Percentiles rank a stretch among this genome's conserved stretches.
phyloP scores from a whole-genome alignment of 2,329 filamentous ascomycete genomes.

The Pyrenochaeta sp. region DNA sequence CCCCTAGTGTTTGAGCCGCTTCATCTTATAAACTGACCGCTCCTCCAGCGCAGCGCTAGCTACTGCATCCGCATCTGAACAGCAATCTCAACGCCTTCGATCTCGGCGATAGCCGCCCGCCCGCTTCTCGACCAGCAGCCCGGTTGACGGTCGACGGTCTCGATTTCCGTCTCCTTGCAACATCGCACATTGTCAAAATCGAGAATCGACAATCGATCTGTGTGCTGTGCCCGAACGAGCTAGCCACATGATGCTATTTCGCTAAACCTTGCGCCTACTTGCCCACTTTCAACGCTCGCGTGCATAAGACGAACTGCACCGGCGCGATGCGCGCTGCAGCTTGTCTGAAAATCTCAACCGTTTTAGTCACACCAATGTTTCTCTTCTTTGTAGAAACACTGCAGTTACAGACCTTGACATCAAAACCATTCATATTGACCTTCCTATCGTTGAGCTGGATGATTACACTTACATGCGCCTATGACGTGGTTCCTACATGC shows the following conservation, averaged over 20 bases:
- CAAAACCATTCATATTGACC: too few species aligned
- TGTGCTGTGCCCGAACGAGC: neutral
- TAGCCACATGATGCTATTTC: neutral
- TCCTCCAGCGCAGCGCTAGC: neutral
- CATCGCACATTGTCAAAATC: neutral
- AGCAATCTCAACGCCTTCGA: constrained; percentile 3
- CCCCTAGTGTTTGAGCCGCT: neutral
- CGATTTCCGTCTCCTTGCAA: constrained; percentile 7
- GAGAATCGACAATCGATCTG: neutral
- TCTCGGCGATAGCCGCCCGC: constrained; percentile 10
- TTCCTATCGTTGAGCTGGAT: too few species aligned
- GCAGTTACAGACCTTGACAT: too few species aligned
- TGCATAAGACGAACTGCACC: neutral
- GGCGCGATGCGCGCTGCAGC: neutral
- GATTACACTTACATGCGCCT: too few species aligned
- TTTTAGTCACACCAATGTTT: neutral
- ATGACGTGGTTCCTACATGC: neutral
- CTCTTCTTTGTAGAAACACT: too few species aligned
- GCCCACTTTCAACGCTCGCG: neutral
- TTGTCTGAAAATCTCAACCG: neutral
- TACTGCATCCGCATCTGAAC: neutral
- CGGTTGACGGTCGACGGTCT: constrained; percentile 20
- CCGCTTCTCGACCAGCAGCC: constrained; percentile 11
- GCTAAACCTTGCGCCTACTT: neutral
- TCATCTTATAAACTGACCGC: neutral